phyloP scores from a whole-genome alignment of 768 basidiomycete genomes.

The Suillus brevipes region DNA sequence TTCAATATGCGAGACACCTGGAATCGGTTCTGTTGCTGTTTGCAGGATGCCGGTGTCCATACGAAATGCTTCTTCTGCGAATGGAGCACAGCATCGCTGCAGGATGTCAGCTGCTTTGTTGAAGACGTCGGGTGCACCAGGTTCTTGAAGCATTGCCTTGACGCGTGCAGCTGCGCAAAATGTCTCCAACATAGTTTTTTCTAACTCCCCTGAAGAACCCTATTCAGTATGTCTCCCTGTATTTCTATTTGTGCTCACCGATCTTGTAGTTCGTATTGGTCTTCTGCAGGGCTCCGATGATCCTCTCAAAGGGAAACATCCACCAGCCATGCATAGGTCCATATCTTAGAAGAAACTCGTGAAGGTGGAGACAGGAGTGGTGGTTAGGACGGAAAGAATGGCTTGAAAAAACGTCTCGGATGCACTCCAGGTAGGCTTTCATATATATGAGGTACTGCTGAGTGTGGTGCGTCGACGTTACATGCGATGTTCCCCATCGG shows the following conservation, averaged over 20 bases:
- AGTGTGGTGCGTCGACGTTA: slow-evolving; percentile 18
- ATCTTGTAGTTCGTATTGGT: slow-evolving; percentile 24
- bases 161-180: slow-evolving; percentile 9
- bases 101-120: not conserved
- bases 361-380: slow-evolving; percentile 34
- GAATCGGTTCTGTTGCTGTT: not conserved
- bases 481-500: slow-evolving; percentile 19
- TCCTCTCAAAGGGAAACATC: slow-evolving; percentile 34
- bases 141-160: slow-evolving; percentile 10
- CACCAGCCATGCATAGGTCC: too few species aligned
- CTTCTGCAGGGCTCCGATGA: slow-evolving; percentile 27
- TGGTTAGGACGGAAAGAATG: slow-evolving; percentile 29
- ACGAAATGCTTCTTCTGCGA: not conserved
- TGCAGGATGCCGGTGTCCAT: slow-evolving; percentile 1
- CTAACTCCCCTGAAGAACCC: slow-evolving; percentile 9
- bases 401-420: slow-evolving; percentile 21
- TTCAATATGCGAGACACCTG: not conserved
- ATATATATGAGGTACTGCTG: slow-evolving; percentile 25
- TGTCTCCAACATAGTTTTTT: slow-evolving; percentile 8
- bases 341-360: too few species aligned
- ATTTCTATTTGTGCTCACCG: slow-evolving; percentile 13
- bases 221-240: not conserved
- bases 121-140: not conserved
- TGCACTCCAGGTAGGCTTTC: slow-evolving; percentile 22
- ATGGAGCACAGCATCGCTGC: not conserved